Evolutionary conservation across 352 stramenopile genomes (phyloP).

Genomic region (Pythium aquatile): DNA sequence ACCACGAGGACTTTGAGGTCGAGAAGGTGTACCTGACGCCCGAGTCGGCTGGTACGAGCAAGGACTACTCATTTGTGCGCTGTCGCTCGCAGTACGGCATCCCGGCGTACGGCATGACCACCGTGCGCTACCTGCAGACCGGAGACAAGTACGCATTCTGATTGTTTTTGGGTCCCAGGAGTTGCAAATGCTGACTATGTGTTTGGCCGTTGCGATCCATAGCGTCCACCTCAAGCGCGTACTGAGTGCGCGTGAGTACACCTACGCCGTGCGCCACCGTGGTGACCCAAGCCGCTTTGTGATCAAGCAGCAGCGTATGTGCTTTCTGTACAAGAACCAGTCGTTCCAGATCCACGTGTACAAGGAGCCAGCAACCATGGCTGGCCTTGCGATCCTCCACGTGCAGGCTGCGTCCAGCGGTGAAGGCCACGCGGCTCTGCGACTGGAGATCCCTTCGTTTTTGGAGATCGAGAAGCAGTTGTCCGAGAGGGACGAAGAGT

Average conservation of each 20-base stretch:
- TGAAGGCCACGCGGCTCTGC: slow-evolving; percentile 36
- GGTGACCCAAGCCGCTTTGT: slow-evolving; percentile 61
- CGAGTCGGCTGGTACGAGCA: slow-evolving; percentile 64
- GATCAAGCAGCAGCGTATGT: slow-evolving; percentile 88
- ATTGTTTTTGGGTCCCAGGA: not conserved
- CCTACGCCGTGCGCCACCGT: slow-evolving; percentile 79
- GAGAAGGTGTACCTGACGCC: slow-evolving; percentile 85
- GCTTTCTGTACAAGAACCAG: slow-evolving; percentile 85
- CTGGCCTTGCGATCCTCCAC: slow-evolving; percentile 65
- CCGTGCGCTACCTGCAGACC: slow-evolving; percentile 73
- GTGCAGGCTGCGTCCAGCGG: slow-evolving; percentile 59
- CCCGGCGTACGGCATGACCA: slow-evolving; percentile 84
- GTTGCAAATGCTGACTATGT: no score
- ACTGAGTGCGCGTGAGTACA: slow-evolving; percentile 79
- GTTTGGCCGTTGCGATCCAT: not conserved
- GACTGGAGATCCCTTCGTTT: slow-evolving; percentile 70
- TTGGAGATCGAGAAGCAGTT: slow-evolving; percentile 72
- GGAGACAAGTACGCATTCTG: slow-evolving; percentile 61
- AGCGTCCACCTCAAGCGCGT: slow-evolving; percentile 85
- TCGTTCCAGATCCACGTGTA: slow-evolving; percentile 88
- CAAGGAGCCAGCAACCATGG: slow-evolving; percentile 70
- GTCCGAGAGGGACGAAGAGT: slow-evolving; percentile 48
- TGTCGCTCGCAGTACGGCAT: slow-evolving; percentile 85
- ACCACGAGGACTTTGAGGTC: slow-evolving; percentile 86
- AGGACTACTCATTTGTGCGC: slow-evolving; percentile 85